Evolutionary conservation across 345 rosid species (phyloP).

Genomic region (Salix caprea): DNA sequence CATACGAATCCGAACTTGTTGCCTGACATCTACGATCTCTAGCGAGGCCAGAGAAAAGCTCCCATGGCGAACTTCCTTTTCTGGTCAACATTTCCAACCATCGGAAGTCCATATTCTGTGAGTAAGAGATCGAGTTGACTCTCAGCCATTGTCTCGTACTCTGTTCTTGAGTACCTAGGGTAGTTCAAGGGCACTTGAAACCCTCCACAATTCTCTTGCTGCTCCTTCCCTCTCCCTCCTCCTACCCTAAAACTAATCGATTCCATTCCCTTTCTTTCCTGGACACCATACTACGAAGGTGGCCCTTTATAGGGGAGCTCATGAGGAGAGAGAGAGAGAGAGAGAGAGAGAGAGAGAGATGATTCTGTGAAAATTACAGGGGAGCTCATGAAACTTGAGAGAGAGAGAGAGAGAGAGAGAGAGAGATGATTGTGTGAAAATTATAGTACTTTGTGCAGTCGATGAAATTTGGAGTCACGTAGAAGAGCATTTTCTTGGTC

Average conservation of each 20-base stretch:
- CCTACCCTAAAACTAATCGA: background rate
- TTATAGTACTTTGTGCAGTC: too few relatives aligned
- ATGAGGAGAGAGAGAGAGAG: too few relatives aligned
- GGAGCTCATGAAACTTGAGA: too few relatives aligned
- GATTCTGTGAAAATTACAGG: too few relatives aligned
- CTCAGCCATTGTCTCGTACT: background rate
- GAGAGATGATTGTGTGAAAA: too few relatives aligned
- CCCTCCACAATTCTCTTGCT: background rate
- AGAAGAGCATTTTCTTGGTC: too few relatives aligned
- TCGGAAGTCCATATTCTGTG: background rate
- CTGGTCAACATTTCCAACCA: slow-evolving; percentile 1
- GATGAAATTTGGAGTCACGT: too few relatives aligned
- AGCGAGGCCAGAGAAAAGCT: slow-evolving; percentile 19
- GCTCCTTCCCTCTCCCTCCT: background rate
- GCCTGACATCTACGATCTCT: background rate
- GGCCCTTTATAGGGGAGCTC: too few relatives aligned
- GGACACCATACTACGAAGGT: too few relatives aligned
- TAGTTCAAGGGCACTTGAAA: background rate
- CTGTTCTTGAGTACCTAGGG: background rate
- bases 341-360: too few relatives aligned
- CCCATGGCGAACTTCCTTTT: slow-evolving; percentile 25
- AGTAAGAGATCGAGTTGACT: background rate
- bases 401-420: too few relatives aligned
- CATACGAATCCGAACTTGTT: too few relatives aligned
- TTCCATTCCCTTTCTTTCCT: background rate